A percentile compares a stretch with the other conserved stretches of the same genome.
These are phyloP conservation scores for Pseudisothecium myosuroides DNA, from an alignment of 225 moss, liverwort and hornwort genomes.

Conservation along the genomic window DNA sequence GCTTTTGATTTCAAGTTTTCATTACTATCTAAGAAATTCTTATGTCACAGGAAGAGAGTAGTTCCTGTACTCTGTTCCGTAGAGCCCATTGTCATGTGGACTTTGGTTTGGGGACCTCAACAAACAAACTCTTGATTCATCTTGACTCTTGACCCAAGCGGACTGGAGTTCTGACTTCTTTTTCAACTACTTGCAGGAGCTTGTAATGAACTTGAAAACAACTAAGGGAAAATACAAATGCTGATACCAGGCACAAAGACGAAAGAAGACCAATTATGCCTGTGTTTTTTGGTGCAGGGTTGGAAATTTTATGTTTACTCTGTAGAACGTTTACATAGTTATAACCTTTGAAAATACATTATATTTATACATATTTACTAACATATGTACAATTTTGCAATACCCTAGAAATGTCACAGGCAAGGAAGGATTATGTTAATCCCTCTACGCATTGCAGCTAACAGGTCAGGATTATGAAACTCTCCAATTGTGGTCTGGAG, in stretches of 20 bases:
- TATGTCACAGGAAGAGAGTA: background rate
- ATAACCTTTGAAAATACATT: background rate
- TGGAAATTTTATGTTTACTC: background rate
- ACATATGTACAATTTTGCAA: background rate
- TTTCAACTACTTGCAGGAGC: background rate
- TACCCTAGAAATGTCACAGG: background rate
- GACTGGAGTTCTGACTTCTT: background rate
- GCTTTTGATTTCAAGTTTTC: background rate
- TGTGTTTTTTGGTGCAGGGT: background rate
- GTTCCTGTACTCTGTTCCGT: background rate
- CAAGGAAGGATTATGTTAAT: background rate
- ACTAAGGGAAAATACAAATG: background rate
- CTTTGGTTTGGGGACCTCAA: background rate
- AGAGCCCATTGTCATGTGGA: background rate
- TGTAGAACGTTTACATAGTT: background rate
- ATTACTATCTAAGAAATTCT: background rate
- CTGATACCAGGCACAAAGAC: background rate
- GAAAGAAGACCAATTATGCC: background rate
- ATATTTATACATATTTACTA: background rate
- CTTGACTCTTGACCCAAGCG: background rate
- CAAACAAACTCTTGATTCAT: background rate
- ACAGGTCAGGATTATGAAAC: background rate
- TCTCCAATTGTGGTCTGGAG: background rate
- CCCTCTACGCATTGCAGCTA: background rate
- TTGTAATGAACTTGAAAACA: background rate